Conservation (phyloP, 1,284 basidiomycete species). For the Apiotrichum domesticum region DNA sequence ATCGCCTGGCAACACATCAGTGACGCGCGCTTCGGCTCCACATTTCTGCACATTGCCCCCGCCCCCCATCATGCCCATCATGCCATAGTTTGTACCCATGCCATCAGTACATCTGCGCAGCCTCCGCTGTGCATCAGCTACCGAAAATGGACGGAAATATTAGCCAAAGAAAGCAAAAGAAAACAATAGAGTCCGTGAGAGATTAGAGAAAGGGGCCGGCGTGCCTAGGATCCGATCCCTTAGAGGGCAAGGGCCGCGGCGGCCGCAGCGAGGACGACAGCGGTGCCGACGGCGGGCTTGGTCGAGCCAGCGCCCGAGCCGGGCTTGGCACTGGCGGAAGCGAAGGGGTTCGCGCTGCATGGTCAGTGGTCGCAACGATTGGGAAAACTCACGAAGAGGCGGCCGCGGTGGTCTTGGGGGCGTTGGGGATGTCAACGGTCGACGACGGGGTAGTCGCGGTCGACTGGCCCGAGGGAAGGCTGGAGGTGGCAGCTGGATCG, state of each 20-base stretch:
- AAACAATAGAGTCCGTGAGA: conserved; percentile 1
- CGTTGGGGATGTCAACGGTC: neutral
- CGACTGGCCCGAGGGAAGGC: neutral
- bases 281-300: conserved; percentile 7
- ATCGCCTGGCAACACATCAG: no score
- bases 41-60: no score
- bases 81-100: no score
- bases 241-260: conserved; percentile 13
- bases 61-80: no score
- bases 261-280: conserved; percentile 11
- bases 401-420: neutral
- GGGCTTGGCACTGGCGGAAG: conserved; percentile 1
- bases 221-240: neutral
- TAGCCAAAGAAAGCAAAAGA: neutral
- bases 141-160: neutral
- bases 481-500: neutral
- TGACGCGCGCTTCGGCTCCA: no score
- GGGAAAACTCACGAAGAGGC: neutral
- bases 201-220: no score
- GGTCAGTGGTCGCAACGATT: conserved; percentile 15
- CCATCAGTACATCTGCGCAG: no score
- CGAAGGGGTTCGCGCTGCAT: conserved; percentile 13
- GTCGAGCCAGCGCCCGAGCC: neutral
- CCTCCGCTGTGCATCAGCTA: no score
- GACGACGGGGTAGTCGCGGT: neutral